Conservation (phyloP, 1,139 yeast genomes). For the Candida anutae region DNA sequence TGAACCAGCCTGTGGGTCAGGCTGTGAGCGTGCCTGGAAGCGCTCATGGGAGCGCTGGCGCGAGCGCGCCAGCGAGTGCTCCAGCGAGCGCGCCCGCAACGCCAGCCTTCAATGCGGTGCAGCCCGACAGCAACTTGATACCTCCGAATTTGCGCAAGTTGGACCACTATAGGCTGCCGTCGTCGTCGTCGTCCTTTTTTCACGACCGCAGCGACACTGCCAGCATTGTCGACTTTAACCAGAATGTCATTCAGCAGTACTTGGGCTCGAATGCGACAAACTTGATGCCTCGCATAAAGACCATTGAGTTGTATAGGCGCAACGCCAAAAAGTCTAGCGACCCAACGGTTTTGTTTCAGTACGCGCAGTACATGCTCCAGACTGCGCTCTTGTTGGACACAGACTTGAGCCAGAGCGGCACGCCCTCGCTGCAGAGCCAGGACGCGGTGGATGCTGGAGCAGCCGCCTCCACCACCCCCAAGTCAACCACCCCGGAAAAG, state of each 20-base stretch:
- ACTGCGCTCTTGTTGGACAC: constrained; percentile 61
- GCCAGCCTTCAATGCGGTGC: too few species aligned
- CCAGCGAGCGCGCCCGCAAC: constrained; percentile 11
- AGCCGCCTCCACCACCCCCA: constrained; percentile 10
- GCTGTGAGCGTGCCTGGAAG: constrained; percentile 10
- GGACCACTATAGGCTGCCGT: constrained; percentile 32
- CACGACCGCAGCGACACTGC: constrained; percentile 29
- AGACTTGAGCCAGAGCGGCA: constrained; percentile 9
- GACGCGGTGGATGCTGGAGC: constrained; percentile 22
- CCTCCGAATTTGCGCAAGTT: constrained; percentile 10
- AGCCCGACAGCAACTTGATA: constrained; percentile 22
- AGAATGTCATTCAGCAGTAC: constrained; percentile 39
- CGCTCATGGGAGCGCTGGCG: too few species aligned
- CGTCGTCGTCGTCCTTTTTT: constrained; percentile 31
- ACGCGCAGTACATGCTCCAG: constrained; percentile 86
- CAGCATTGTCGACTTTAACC: constrained; percentile 34
- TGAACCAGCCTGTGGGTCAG: constrained; percentile 7
- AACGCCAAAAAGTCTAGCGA: constrained; percentile 83
- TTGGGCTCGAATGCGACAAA: constrained; percentile 45
- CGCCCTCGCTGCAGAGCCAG: constrained; percentile 4
- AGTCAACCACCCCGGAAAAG: constrained; percentile 3
- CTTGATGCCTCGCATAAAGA: constrained; percentile 72
- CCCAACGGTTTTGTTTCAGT: constrained; percentile 78
- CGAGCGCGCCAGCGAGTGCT: constrained; percentile 11
- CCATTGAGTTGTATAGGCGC: constrained; percentile 79